Conservation (phyloP, 202 grass and related monocot species). For the Panicum virgatum region DNA sequence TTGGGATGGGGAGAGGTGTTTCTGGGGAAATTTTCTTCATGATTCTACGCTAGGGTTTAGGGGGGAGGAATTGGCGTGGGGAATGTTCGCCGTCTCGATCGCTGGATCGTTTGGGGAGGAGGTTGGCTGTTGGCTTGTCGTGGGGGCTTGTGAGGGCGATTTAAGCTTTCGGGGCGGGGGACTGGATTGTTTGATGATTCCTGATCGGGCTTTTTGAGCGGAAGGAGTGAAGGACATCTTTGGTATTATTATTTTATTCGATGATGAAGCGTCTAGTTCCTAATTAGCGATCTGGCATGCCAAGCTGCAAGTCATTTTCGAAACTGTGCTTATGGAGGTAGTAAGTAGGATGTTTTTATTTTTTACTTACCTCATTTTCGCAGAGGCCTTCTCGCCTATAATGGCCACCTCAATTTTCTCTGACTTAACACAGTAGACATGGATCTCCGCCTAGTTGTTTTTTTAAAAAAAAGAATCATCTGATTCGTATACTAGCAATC, state of each 20-base stretch:
- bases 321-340: not conserved
- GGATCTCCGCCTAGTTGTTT: not conserved
- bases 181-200: not conserved
- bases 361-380: not conserved
- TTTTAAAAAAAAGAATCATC: not conserved
- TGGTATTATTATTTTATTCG: not conserved
- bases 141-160: not conserved
- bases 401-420: not conserved
- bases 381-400: not conserved
- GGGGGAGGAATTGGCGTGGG: not conserved
- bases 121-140: not conserved
- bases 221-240: not conserved
- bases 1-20: not conserved
- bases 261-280: not conserved
- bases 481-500: not conserved
- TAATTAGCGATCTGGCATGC: not conserved
- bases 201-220: not conserved
- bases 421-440: not conserved
- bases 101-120: not conserved
- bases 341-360: not conserved
- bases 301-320: not conserved
- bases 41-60: conserved; percentile 32
- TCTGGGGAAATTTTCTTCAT: not conserved
- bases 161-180: not conserved
- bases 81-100: not conserved